phyloP scores from a whole-genome alignment of 139 green algal genomes.

The Yamagishiella unicocca region DNA sequence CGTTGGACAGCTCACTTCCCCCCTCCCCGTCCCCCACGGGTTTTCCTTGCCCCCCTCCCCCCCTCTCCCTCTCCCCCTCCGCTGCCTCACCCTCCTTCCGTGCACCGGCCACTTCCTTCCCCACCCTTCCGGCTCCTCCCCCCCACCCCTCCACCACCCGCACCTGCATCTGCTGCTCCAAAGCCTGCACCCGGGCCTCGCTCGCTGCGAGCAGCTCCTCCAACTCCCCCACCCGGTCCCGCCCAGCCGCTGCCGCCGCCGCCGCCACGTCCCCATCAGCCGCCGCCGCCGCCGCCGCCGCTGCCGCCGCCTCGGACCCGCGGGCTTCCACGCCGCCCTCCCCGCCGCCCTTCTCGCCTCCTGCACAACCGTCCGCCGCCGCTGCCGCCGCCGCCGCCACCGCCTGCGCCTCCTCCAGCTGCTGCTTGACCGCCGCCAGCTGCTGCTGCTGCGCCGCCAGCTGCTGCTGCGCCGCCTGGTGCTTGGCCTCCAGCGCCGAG shows the following conservation, averaged over 20 bases:
- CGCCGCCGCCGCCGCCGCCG: background rate
- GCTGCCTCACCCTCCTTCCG: too few species aligned
- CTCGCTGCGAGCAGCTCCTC: slow-evolving; percentile 3
- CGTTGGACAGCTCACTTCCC: too few species aligned
- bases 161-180: slow-evolving; percentile 18
- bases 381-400: background rate
- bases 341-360: background rate
- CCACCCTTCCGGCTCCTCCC: too few species aligned
- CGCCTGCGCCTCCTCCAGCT: background rate
- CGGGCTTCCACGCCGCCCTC: too few species aligned
- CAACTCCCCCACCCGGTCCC: slow-evolving; percentile 10
- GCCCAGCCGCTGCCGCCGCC: background rate
- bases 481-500: slow-evolving; percentile 26
- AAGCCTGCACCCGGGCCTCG: background rate
- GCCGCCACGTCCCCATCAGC: background rate
- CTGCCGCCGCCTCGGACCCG: background rate
- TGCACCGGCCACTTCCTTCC: too few species aligned
- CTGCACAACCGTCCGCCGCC: too few species aligned
- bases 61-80: too few species aligned
- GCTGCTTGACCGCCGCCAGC: slow-evolving; percentile 15
- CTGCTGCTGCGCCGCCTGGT: background rate
- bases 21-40: too few species aligned
- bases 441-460: slow-evolving; percentile 11
- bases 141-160: background rate
- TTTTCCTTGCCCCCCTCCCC: too few species aligned